Percentiles rank a stretch among this genome's conserved stretches.
phyloP scores from a whole-genome alignment of 2,329 filamentous ascomycete species.

The Colletotrichum somersetense region DNA sequence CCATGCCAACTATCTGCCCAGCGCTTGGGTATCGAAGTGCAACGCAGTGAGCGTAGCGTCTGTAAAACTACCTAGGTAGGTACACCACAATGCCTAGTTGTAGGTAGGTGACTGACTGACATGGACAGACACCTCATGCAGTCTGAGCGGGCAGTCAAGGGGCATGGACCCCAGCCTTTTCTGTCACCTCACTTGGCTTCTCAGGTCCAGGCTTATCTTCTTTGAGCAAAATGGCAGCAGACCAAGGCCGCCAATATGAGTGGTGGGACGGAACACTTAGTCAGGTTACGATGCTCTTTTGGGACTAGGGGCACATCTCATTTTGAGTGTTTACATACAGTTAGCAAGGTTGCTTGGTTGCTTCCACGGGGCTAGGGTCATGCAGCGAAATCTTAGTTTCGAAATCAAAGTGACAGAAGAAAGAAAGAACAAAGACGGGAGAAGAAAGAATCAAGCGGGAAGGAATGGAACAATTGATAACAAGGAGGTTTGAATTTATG shows the following conservation, averaged over 20 bases:
- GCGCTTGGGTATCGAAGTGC: constrained; percentile 1
- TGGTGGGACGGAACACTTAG: constrained; percentile 26
- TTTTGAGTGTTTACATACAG: not conserved
- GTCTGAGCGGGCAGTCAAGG: constrained; percentile 31
- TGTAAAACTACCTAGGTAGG: no score
- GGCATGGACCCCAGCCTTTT: constrained; percentile 20
- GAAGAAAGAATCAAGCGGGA: not conserved
- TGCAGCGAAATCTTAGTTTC: constrained; percentile 7
- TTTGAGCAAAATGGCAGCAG: constrained; percentile 1
- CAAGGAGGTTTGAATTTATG: not conserved
- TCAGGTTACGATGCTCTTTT: not conserved
- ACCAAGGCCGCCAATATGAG: constrained; percentile 7
- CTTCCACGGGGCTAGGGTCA: not conserved
- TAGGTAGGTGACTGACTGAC: constrained; percentile 9
- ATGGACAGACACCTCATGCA: constrained; percentile 9
- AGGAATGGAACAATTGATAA: not conserved
- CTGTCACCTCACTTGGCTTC: constrained; percentile 27
- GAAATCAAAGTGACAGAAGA: constrained; percentile 11
- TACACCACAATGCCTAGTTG: no score
- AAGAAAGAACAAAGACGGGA: not conserved
- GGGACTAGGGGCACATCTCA: not conserved
- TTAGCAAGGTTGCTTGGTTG: not conserved
- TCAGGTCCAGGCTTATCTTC: constrained; percentile 17
- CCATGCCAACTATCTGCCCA: not conserved
- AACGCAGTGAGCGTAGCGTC: not conserved